These are phyloP conservation scores for Globisporangium mamillatum DNA, from an alignment of 352 stramenopile genomes.

Conservation along the genomic window DNA sequence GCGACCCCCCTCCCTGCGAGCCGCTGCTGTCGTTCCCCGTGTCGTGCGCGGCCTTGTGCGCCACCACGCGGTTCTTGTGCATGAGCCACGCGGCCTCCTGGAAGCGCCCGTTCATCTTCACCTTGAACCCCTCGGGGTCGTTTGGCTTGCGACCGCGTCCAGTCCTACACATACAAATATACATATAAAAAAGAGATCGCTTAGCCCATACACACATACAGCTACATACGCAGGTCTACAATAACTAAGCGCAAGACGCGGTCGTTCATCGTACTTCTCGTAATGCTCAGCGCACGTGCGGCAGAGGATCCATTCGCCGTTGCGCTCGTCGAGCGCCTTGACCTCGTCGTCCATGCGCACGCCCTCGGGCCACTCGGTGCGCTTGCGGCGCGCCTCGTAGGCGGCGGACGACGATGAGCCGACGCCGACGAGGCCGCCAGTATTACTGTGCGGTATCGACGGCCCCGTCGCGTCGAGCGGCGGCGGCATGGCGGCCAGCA, in stretches of 20 bases:
- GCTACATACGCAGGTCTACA: not conserved
- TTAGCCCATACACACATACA: not conserved
- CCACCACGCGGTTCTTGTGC: constrained; percentile 62
- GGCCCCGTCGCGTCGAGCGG: constrained; percentile 6
- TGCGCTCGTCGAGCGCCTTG: constrained; percentile 49
- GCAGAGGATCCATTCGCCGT: constrained; percentile 69
- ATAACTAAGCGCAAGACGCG: not conserved
- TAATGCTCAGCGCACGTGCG: constrained; percentile 57
- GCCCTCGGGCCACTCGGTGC: constrained; percentile 48
- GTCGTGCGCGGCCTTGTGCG: constrained; percentile 26
- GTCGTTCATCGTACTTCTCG: constrained; percentile 26
- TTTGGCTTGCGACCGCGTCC: constrained; percentile 54
- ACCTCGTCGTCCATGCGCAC: constrained; percentile 52
- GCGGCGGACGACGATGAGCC: not conserved
- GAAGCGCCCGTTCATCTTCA: constrained; percentile 72
- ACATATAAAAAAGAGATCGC: constrained; percentile 2
- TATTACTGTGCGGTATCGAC: not conserved
- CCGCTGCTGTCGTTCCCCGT: constrained; percentile 17
- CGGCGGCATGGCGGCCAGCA: constrained; percentile 17
- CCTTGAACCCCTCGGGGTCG: constrained; percentile 59
- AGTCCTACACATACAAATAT: constrained; percentile 31
- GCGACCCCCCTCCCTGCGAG: constrained; percentile 12
- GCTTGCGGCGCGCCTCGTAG: constrained; percentile 50
- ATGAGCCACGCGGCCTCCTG: constrained; percentile 62
- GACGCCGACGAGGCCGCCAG: constrained; percentile 2